phyloP scores from a whole-genome alignment of 2,329 filamentous ascomycete genomes.

The Diaporthe citrichinensis region DNA sequence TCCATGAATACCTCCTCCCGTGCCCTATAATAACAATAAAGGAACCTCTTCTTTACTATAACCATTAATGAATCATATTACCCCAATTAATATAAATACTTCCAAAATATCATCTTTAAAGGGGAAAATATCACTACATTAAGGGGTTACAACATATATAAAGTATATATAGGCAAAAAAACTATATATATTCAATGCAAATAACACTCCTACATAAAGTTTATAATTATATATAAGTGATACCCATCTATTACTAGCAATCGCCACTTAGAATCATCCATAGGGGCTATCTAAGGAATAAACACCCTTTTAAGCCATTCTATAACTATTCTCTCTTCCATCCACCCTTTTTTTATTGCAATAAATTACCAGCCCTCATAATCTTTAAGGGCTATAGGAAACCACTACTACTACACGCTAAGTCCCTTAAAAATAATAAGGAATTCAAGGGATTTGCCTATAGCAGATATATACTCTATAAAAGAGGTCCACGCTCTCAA shows the following conservation, averaged over 20 bases:
- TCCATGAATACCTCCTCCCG: not conserved
- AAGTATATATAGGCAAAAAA: not conserved
- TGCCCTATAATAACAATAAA: not conserved
- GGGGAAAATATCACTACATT: not conserved
- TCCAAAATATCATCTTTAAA: not conserved
- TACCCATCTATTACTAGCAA: not conserved
- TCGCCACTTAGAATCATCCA: accelerated
- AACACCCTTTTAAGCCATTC: not conserved
- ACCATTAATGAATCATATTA: not conserved
- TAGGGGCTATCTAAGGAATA: not conserved
- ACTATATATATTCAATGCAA: not conserved
- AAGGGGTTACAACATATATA: not conserved
- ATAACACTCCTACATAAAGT: not conserved
- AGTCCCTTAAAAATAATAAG: not conserved
- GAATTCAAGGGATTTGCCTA: not conserved
- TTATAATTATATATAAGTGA: not conserved
- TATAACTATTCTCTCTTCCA: not conserved
- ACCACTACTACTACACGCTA: not conserved
- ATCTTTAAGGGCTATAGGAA: not conserved
- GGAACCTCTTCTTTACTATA: not conserved
- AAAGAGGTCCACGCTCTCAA: not conserved
- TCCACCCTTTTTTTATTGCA: not conserved
- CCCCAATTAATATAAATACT: not conserved
- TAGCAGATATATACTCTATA: not conserved
- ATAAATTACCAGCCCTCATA: not conserved